Base-by-base conservation (phyloP, 2,329 filamentous ascomycete species). In the Fusarium penzigii region DNA sequence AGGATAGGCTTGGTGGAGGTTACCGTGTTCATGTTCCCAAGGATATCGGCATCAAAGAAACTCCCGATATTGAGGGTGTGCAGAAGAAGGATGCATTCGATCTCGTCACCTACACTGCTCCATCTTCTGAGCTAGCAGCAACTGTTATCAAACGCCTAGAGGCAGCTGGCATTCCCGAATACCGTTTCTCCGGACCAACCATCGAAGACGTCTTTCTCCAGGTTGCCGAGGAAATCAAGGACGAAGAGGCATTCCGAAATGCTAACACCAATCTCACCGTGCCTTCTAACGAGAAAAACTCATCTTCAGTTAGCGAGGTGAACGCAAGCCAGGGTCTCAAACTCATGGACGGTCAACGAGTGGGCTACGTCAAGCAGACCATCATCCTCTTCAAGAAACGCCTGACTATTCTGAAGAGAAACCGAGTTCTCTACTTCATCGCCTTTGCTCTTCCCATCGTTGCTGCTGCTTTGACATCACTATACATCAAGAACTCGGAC, bases 151-250 rank as follows among this genome's bases (percentile, higher is more conserved):
- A 81, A 44, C 71, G 79, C 10, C 77, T 97, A 1, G 88, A 96
- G 67, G 72, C 77, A 1, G 75, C 79, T 2, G 84, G 84, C 0
- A 79, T 95, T 39, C 78, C 78, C 14, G 88, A 95, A 52, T 96
- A 96, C 68, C 86, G 92, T 52, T 89, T 96, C 59, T 89, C 88
- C 14, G 91, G 91, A 0, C 93, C 92, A 1, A 95, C 90, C 0
- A 92, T 97, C 39, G 93, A 97, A 68, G 92, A 96, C 61, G 92
- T 96, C 0, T 97, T 97, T 70, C 74, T 97, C 20, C 87, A 90
- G 58, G 79, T 96, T 39, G 90, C 92, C 0, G 89, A 93, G 65
- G 92, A 96, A 68, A 81, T 91, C 53, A 80, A 78, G 51, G 79
- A 78, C 6, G 82, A 87, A 58, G 71, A 70, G 44, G 62, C 65